Percentiles rank a stretch among this genome's conserved stretches.
phyloP scores from a whole-genome alignment of 495 filamentous ascomycete species.

The Podospora pseudocomata region DNA sequence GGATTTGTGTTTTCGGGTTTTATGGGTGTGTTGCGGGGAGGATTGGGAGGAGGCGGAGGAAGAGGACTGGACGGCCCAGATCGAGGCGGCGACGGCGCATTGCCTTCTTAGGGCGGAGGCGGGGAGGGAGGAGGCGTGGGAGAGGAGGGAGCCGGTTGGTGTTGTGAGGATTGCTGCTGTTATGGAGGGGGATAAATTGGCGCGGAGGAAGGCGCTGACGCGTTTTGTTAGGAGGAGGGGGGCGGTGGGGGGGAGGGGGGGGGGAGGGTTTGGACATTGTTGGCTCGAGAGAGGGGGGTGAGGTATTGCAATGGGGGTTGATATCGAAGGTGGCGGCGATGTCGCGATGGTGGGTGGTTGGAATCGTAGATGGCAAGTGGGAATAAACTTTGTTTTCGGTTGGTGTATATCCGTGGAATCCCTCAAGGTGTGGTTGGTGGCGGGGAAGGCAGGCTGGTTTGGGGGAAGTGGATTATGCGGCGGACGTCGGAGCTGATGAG shows the following conservation, averaged over 20 bases:
- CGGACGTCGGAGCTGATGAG: too few relatives aligned
- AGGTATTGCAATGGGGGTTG: neutral
- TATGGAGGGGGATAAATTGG: slow-evolving; percentile 41
- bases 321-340: neutral
- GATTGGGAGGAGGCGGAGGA: slow-evolving; percentile 19
- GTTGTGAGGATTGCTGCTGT: slow-evolving; percentile 44
- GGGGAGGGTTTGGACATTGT: slow-evolving; percentile 18
- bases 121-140: slow-evolving; percentile 42
- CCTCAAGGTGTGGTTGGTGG: neutral
- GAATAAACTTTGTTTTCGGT: neutral
- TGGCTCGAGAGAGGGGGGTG: neutral
- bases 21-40: slow-evolving; percentile 10
- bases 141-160: slow-evolving; percentile 46
- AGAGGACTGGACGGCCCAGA: slow-evolving; percentile 32
- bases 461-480: neutral
- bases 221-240: slow-evolving; percentile 48
- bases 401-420: neutral
- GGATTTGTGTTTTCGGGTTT: too few relatives aligned
- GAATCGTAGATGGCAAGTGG: neutral
- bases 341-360: neutral
- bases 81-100: slow-evolving; percentile 47
- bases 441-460: neutral
- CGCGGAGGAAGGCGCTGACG: slow-evolving; percentile 47
- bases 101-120: slow-evolving; percentile 44
- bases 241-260: slow-evolving; percentile 29